Evolutionary conservation across 108 stramenopile genomes (phyloP), one percentile per base, ranked within the genome.

Genomic region (Phaeodactylum tricornutum): DNA sequence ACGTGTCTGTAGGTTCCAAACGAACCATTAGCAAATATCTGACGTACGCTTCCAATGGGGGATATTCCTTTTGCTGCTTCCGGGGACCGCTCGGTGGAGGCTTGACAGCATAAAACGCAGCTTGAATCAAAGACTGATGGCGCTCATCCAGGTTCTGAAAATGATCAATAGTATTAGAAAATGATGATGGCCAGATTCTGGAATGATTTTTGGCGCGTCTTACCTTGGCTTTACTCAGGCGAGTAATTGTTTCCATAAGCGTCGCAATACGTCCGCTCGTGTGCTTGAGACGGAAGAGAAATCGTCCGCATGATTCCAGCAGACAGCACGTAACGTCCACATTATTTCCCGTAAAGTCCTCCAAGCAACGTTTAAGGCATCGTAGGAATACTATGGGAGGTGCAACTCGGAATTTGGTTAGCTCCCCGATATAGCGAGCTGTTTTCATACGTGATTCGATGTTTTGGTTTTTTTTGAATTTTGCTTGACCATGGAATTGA

Each of bases 351-450:
- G 55, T 66, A 56, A 97, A 95, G 45, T 97, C 94, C 44, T 85
- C 71, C 28, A 95, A 47, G 48, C 92, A 94, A 11, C 82, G 61
- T 50, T 74, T 55, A 4, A 95, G 59, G 29, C 86, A 81, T 42
- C 84, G 78, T 17, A 97, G 71, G 16, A 77, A 75, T 12, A 95
- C 84, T 28, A 94, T 89, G 2, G 92, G 92, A 4, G 94, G 92
- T 19, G 94, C 92, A 24, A 92, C 79, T 25, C 80, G 69, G 53
- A 97, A 97, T 52, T 95, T 97, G 17, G 92, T 92, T 5, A 97
- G 65, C 60, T 97, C 96, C 7, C 89, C 83, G 30, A 95, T 73
- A 62, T 79, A 95, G 23, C 91, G 64, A 12, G 78, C 88, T 39
- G 86, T 95, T 23, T 71, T 58, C 46, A 90, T 47, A 8, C 90